These are phyloP conservation scores for Malassezia dermatis DNA, from an alignment of 1,284 basidiomycete genomes.

Conservation along the genomic window DNA sequence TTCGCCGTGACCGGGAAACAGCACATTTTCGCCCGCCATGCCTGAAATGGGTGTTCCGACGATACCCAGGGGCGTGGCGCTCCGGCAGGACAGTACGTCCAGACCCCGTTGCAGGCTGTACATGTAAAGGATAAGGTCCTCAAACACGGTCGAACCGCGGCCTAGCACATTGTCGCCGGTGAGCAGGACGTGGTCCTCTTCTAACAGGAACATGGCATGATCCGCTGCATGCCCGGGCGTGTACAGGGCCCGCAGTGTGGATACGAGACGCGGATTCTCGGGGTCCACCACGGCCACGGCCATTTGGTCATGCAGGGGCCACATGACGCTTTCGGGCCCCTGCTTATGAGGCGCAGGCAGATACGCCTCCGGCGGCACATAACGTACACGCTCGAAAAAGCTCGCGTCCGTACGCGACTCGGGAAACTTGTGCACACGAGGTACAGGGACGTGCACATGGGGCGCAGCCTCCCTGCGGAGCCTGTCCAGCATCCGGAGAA, in stretches of 20 bases:
- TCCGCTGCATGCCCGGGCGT: constrained; percentile 86
- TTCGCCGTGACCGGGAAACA: constrained; percentile 84
- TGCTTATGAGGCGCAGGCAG: constrained; percentile 14
- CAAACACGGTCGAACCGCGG: constrained; percentile 79
- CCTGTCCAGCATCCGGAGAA: constrained; percentile 59
- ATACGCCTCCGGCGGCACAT: constrained; percentile 70
- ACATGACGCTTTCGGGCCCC: constrained; percentile 22
- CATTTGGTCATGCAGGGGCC: constrained; percentile 9
- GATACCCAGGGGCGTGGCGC: constrained; percentile 34
- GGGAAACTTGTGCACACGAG: constrained; percentile 51
- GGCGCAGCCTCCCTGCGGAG: constrained; percentile 24
- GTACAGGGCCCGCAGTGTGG: constrained; percentile 57
- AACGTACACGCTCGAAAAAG: constrained; percentile 73
- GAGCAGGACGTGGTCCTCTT: constrained; percentile 56
- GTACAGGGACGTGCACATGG: constrained; percentile 36
- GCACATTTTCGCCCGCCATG: constrained; percentile 27
- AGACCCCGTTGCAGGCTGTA: constrained; percentile 59
- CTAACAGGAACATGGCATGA: constrained; percentile 57
- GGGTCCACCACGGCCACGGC: constrained; percentile 11
- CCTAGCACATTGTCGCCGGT: constrained; percentile 86
- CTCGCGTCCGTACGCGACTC: constrained; percentile 52
- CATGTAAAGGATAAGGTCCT: constrained; percentile 68
- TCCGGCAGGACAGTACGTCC: constrained; percentile 42
- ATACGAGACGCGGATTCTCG: constrained; percentile 46
- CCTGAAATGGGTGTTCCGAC: constrained; percentile 9